phyloP scores from a whole-genome alignment of 345 rosid genomes.

The Syzygium oleosum region DNA sequence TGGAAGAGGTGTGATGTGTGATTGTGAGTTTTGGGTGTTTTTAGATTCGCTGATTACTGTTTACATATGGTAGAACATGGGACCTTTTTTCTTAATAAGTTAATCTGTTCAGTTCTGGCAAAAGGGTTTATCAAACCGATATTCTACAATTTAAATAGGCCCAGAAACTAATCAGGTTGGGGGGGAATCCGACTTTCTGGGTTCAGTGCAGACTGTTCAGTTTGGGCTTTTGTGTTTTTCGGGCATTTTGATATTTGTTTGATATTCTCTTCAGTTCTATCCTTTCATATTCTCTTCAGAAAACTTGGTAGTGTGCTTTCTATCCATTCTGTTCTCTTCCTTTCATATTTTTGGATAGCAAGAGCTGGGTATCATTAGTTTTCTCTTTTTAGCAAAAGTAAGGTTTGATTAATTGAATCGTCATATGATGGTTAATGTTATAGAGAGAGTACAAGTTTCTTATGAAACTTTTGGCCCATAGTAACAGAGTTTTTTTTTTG shows the following conservation, averaged over 20 bases:
- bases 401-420: background rate
- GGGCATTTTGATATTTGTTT: background rate
- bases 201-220: background rate
- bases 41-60: background rate
- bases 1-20: background rate
- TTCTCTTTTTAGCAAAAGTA: background rate
- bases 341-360: background rate
- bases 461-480: background rate
- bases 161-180: background rate
- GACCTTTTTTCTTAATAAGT: background rate
- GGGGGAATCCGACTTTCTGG: background rate
- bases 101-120: background rate
- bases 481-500: background rate
- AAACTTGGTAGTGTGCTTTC: background rate
- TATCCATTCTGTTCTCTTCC: background rate
- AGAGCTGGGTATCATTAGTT: background rate
- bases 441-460: background rate
- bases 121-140: background rate
- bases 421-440: background rate
- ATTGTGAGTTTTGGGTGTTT: background rate
- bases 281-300: background rate
- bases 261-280: background rate
- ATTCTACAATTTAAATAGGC: background rate
- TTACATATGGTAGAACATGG: background rate
- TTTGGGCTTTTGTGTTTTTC: background rate